Evolutionary conservation across 202 grass and related monocot genomes (phyloP).

Genomic region (Zoysia matrella): DNA sequence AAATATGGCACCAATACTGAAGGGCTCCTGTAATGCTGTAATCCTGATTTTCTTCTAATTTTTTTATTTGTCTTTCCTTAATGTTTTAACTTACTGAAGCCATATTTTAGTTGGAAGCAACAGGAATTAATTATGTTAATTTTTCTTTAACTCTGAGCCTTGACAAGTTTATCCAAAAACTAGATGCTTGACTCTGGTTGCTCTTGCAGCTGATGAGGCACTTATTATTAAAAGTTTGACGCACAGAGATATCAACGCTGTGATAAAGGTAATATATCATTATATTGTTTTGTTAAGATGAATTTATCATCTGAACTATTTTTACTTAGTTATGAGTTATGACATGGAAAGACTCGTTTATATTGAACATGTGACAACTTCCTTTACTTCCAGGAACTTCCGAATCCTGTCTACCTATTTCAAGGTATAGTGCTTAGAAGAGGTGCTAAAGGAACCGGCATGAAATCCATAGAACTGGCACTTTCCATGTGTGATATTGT

Average conservation of each 20-base stretch:
- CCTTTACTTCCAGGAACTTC: conserved; percentile 73
- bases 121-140: background rate
- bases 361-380: conserved; percentile 26
- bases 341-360: conserved; percentile 17
- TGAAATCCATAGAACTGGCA: conserved; percentile 97
- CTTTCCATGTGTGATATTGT: conserved; percentile 97
- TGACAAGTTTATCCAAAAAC: background rate
- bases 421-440: conserved; percentile 96
- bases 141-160: conserved; percentile 13
- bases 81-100: no score
- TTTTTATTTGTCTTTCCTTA: no score
- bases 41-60: conserved; percentile 47
- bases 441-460: conserved; percentile 99
- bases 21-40: conserved; percentile 93
- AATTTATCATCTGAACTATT: conserved; percentile 22
- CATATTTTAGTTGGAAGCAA: no score
- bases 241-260: conserved; percentile 81
- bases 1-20: conserved; percentile 94
- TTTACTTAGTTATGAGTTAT: conserved; percentile 19
- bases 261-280: conserved; percentile 75
- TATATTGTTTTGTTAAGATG: conserved; percentile 12
- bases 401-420: conserved; percentile 97
- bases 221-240: conserved; percentile 68
- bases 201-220: no score
- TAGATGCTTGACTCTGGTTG: conserved; percentile 13